Evolutionary conservation across 2,329 filamentous ascomycete species (phyloP).

Genomic region (Lasiodiplodia gonubiensis): DNA sequence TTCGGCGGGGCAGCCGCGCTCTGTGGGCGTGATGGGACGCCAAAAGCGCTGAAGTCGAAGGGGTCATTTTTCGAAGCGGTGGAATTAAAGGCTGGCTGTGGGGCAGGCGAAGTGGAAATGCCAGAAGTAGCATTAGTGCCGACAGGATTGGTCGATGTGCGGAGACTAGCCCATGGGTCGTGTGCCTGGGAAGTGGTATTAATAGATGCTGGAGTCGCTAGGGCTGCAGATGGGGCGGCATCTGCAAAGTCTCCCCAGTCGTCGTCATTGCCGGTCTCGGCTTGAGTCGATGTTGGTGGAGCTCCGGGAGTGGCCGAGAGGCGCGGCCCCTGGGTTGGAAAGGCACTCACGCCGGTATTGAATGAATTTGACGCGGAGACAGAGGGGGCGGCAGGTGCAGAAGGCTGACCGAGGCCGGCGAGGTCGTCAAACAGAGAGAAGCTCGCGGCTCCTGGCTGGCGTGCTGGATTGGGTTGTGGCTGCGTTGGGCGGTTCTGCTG

Average conservation of each 20-base stretch:
- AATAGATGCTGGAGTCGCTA: not conserved
- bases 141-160: conserved; percentile 14
- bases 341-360: conserved; percentile 9
- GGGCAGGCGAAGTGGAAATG: not conserved
- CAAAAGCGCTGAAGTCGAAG: conserved; percentile 27
- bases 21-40: conserved; percentile 16
- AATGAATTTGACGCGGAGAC: not conserved
- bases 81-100: conserved; percentile 11
- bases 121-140: conserved; percentile 6
- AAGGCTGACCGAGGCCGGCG: conserved; percentile 9
- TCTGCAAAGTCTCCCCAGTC: conserved; percentile 52
- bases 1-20: not conserved
- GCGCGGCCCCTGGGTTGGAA: not conserved
- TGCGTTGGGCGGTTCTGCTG: conserved; percentile 6
- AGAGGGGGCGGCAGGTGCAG: not conserved
- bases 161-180: conserved; percentile 27
- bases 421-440: conserved; percentile 46
- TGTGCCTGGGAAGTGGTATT: conserved; percentile 18
- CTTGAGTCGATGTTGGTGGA: conserved; percentile 11
- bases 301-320: conserved; percentile 5
- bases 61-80: conserved; percentile 12
- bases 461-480: conserved; percentile 7
- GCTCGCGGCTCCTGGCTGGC: conserved; percentile 32
- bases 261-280: conserved; percentile 37
- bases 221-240: conserved; percentile 31